A percentile compares a stretch with the other conserved stretches of the same genome.
phyloP scores from a whole-genome alignment of 495 filamentous ascomycete genomes.

The Viridothelium virens region DNA sequence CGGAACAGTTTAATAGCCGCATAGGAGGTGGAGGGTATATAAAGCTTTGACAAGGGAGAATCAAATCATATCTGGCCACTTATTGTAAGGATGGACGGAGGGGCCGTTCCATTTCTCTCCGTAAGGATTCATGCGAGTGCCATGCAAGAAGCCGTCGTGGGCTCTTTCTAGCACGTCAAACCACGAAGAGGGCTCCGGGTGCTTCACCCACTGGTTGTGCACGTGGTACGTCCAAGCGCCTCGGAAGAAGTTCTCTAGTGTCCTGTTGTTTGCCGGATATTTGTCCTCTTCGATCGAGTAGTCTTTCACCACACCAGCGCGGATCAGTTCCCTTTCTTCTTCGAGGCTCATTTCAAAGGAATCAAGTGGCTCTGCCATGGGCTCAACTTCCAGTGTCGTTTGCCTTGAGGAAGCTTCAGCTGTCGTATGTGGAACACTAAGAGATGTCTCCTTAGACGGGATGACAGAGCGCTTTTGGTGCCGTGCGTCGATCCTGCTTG shows the following conservation, averaged over 20 bases:
- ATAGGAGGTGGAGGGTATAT: not conserved
- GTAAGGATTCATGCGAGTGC: constrained; percentile 42
- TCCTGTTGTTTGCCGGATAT: constrained; percentile 49
- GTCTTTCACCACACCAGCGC: constrained; percentile 30
- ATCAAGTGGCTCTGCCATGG: constrained; percentile 17
- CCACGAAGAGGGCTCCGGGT: constrained; percentile 52
- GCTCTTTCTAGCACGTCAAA: constrained; percentile 47
- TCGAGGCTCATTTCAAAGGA: constrained; percentile 30
- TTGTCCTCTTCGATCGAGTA: constrained; percentile 42
- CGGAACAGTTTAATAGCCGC: no score
- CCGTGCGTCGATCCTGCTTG: constrained; percentile 16
- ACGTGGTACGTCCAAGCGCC: constrained; percentile 53
- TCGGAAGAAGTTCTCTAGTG: constrained; percentile 48
- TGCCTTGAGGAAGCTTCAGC: constrained; percentile 2
- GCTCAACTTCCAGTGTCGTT: constrained; percentile 5
- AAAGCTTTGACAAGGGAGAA: not conserved
- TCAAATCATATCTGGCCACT: constrained; percentile 36
- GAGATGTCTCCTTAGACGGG: not conserved
- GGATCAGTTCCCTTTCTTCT: constrained; percentile 32
- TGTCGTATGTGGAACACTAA: not conserved
- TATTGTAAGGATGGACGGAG: constrained; percentile 29
- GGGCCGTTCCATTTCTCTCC: constrained; percentile 49
- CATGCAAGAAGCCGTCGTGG: constrained; percentile 46
- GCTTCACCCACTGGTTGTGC: constrained; percentile 50
- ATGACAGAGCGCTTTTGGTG: constrained; percentile 7